Base-by-base conservation (phyloP, 495 filamentous ascomycete genomes). In the Penicillium riverlandense region DNA sequence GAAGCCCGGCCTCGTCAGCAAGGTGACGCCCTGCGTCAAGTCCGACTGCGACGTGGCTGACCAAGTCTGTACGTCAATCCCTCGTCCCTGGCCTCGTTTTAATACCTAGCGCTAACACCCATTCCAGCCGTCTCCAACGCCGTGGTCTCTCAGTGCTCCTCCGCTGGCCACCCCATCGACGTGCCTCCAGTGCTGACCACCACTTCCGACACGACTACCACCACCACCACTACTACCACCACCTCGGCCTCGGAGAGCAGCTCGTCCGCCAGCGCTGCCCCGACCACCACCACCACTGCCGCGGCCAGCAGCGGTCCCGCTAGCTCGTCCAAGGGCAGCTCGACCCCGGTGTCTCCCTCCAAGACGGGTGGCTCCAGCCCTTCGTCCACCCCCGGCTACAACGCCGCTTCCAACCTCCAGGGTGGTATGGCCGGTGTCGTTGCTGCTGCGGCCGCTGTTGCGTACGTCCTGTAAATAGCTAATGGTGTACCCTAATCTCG, bases 11-110 rank as follows among this genome's bases (percentile, higher is more conserved):
- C 61, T 76, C 22, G 58, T 73, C 37, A 40, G 43, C 43, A 40
- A 38, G 16, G 61, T 74, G 39, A 65, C 62, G 29, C 70, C 73
- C 14, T 76, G 73, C 38, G 67, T 75, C 9, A 38, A 72, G 53
- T 58, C 62, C 45, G 58, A 55, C 11, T 76, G 71, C 55, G 43
- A 44, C 11, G 27, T 50, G 9, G 22, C 50, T 1, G 71, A 72
- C 45, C 70, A 71, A 43, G 54, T 61, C 36, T 46, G 65, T 64
- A 55, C 16, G 59, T 11, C n/a, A 35, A 35, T 29, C 11, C 12
- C 5, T 29, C 13, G n/a, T 4, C 29, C 8, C 11, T 14, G 8
- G 39, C 2, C 10, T 33, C 16, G 29, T 9, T 13, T 22, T 1
- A 29, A 29, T 2, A 9, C n/a, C 15, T 12, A 14, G 22, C 29